A percentile compares a stretch with the other conserved stretches of the same genome.
phyloP scores from a whole-genome alignment of 768 basidiomycete species.

The Suillus cothurnatus region DNA sequence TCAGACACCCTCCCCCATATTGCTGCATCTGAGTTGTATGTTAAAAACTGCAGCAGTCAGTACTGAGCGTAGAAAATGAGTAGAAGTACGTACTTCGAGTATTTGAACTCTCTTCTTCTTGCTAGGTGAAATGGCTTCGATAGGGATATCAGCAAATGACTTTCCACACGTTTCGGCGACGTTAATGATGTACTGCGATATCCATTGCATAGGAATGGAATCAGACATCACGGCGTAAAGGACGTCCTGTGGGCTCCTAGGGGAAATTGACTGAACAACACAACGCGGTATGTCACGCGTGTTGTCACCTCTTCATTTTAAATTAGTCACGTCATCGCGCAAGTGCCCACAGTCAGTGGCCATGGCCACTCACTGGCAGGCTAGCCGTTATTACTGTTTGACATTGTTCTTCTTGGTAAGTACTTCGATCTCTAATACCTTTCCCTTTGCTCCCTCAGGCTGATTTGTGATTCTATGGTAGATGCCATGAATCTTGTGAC shows the following conservation, averaged over 20 bases:
- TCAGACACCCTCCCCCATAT: slow-evolving; percentile 72
- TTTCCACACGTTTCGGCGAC: slow-evolving; percentile 56
- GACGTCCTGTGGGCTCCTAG: not conserved
- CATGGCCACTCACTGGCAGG: too few relatives aligned
- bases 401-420: not conserved
- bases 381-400: too few relatives aligned
- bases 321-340: not conserved
- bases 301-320: slow-evolving; percentile 1
- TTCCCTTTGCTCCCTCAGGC: not conserved
- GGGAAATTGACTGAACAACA: slow-evolving; percentile 1
- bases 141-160: slow-evolving; percentile 31
- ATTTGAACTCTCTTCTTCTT: slow-evolving; percentile 61
- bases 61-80: slow-evolving; percentile 5
- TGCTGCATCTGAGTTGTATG: slow-evolving; percentile 45
- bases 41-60: slow-evolving; percentile 51
- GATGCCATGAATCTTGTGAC: not conserved
- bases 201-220: slow-evolving; percentile 52
- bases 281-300: slow-evolving; percentile 12
- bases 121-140: slow-evolving; percentile 12
- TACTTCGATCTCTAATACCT: not conserved
- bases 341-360: too few relatives aligned
- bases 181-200: slow-evolving; percentile 50
- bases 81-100: slow-evolving; percentile 44
- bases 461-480: not conserved
- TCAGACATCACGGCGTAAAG: slow-evolving; percentile 35